These are phyloP conservation scores for Alternaria ethzedia DNA, from an alignment of 2,329 filamentous ascomycete species.

Conservation along the genomic window DNA sequence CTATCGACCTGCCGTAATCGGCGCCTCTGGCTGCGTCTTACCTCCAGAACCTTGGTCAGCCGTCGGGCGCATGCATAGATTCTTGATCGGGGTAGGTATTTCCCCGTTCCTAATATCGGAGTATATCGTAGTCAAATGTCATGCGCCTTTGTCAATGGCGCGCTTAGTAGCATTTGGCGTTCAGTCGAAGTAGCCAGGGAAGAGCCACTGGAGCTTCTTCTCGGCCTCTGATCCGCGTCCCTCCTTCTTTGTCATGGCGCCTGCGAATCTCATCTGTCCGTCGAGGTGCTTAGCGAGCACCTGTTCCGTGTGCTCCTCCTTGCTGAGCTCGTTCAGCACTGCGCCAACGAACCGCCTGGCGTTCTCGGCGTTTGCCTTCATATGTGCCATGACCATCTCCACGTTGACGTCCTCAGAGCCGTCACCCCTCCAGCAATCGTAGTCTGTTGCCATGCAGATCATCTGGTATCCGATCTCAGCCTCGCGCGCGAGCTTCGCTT, in stretches of 20 bases:
- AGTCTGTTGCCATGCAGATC: constrained; percentile 99
- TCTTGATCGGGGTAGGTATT: not conserved
- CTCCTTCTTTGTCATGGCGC: constrained; percentile 80
- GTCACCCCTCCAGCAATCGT: constrained; percentile 93
- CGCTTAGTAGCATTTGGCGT: not conserved
- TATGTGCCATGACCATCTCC: constrained; percentile 95
- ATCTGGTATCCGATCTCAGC: constrained; percentile 97
- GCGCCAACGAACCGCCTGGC: constrained; percentile 83
- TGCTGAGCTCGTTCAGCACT: constrained; percentile 83
- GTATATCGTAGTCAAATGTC: not conserved
- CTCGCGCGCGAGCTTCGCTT: constrained; percentile 94
- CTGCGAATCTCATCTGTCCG: constrained; percentile 76
- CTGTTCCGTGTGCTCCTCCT: constrained; percentile 76
- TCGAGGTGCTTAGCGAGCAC: constrained; percentile 82
- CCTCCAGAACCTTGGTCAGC: not conserved
- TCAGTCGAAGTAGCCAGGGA: constrained; percentile 75
- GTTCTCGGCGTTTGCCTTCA: constrained; percentile 91
- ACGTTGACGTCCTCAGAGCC: constrained; percentile 82
- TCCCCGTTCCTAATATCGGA: not conserved
- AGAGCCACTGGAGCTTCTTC: constrained; percentile 84
- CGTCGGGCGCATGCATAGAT: not conserved
- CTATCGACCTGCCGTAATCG: constrained; percentile 23
- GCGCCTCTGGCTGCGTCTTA: constrained; percentile 5
- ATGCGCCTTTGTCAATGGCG: not conserved
- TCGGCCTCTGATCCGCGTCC: constrained; percentile 76